Conservation (phyloP, 2,329 filamentous ascomycete genomes). For the Colletotrichum tofieldiae region DNA sequence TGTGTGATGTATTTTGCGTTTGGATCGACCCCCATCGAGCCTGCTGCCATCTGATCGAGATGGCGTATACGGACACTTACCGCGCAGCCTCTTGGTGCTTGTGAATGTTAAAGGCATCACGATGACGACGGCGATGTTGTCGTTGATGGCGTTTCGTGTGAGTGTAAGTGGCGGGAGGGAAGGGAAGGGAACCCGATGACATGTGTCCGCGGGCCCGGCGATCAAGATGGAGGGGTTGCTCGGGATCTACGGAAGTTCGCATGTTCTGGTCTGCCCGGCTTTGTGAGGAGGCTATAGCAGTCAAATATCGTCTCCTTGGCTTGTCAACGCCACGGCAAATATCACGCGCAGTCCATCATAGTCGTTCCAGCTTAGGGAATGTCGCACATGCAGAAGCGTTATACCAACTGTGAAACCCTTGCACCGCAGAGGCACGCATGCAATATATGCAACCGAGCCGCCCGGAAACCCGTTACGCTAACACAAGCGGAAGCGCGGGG, state of each 20-base stretch:
- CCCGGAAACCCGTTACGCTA: background rate
- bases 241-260: no score
- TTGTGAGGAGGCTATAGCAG: background rate
- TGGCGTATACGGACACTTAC: background rate
- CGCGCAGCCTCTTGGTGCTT: background rate
- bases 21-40: background rate
- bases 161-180: background rate
- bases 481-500: background rate
- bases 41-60: constrained; percentile 22
- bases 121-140: background rate
- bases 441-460: background rate
- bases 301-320: background rate
- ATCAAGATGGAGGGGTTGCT: background rate
- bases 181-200: background rate
- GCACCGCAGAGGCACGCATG: background rate
- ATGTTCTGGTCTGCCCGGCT: background rate
- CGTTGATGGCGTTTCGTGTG: background rate
- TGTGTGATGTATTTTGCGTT: background rate
- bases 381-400: background rate
- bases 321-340: background rate
- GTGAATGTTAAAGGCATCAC: background rate
- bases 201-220: background rate
- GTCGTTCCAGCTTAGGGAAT: background rate
- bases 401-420: background rate
- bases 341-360: background rate